These are phyloP conservation scores for Lizanozyma gosingica DNA, from an alignment of 1,139 yeast genomes.

Conservation along the genomic window DNA sequence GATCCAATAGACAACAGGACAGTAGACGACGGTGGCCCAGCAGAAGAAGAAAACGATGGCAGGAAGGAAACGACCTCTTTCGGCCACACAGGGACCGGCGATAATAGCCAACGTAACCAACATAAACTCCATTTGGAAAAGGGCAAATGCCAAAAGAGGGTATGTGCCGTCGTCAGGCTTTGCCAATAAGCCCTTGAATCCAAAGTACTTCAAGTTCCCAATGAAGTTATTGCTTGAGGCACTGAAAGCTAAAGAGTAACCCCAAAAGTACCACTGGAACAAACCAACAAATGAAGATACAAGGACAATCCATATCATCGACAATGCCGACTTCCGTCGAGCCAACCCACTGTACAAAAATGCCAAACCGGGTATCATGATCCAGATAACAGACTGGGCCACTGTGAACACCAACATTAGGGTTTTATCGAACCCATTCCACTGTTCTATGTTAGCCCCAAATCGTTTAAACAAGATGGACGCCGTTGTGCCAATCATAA, in stretches of 20 bases:
- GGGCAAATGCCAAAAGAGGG: constrained; percentile 80
- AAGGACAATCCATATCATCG: constrained; percentile 76
- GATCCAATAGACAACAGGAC: constrained; percentile 91
- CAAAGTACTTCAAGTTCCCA: constrained; percentile 78
- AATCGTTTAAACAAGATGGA: neutral
- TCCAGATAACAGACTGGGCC: constrained; percentile 71
- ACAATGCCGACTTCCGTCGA: constrained; percentile 81
- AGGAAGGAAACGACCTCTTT: constrained; percentile 84
- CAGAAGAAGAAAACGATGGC: constrained; percentile 72
- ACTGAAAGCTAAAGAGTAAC: constrained; percentile 84
- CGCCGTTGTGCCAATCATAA: neutral
- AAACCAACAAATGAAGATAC: constrained; percentile 73
- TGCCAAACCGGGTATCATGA: constrained; percentile 94
- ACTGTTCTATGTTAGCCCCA: constrained; percentile 15
- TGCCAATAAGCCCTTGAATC: constrained; percentile 64
- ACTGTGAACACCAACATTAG: constrained; percentile 37
- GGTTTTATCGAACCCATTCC: constrained; percentile 34
- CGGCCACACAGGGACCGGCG: constrained; percentile 86
- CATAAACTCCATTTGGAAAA: constrained; percentile 86
- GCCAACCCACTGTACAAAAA: constrained; percentile 90
- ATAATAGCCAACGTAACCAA: constrained; percentile 86
- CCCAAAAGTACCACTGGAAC: constrained; percentile 98
- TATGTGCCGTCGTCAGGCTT: constrained; percentile 38
- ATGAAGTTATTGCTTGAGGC: constrained; percentile 67
- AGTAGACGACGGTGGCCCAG: constrained; percentile 88